Evolutionary conservation across 345 rosid species (phyloP).

Genomic region (Dipteronia dyeriana): DNA sequence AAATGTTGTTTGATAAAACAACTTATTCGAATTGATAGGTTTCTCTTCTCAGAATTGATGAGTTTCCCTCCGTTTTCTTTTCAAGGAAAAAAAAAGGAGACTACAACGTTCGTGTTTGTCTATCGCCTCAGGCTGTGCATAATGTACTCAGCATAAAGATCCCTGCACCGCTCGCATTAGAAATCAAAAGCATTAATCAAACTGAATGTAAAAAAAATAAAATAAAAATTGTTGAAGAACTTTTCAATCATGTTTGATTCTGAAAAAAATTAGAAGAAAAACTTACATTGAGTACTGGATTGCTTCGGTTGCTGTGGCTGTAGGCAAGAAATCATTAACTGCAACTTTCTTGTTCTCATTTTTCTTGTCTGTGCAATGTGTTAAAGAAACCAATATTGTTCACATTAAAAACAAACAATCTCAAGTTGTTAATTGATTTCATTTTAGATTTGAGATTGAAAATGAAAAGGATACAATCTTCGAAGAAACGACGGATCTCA

Average conservation of each 20-base stretch:
- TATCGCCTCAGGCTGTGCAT: slow-evolving; percentile 75
- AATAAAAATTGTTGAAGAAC: no score
- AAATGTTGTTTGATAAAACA: slow-evolving; percentile 4
- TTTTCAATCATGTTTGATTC: background rate
- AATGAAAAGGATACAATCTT: slow-evolving; percentile 72
- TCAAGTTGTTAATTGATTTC: background rate
- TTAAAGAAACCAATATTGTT: slow-evolving; percentile 21
- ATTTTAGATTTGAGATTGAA: background rate
- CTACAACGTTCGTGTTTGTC: background rate
- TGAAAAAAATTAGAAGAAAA: background rate
- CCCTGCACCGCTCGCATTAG: slow-evolving; percentile 50
- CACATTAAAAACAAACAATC: no score
- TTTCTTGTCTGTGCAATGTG: slow-evolving; percentile 67
- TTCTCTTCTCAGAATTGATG: no score
- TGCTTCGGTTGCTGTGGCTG: slow-evolving; percentile 66
- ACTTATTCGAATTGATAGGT: slow-evolving; percentile 17
- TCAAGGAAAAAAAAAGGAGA: no score
- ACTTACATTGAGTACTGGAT: slow-evolving; percentile 86
- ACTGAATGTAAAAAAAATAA: background rate
- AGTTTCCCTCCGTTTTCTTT: background rate
- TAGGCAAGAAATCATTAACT: slow-evolving; percentile 80
- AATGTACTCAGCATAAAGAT: slow-evolving; percentile 81
- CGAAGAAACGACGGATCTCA: slow-evolving; percentile 92
- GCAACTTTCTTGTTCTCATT: slow-evolving; percentile 98
- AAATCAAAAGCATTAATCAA: slow-evolving; percentile 19